These are phyloP conservation scores for Gossypium sturtianum DNA, from an alignment of 345 rosid species.

Conservation along the genomic window DNA sequence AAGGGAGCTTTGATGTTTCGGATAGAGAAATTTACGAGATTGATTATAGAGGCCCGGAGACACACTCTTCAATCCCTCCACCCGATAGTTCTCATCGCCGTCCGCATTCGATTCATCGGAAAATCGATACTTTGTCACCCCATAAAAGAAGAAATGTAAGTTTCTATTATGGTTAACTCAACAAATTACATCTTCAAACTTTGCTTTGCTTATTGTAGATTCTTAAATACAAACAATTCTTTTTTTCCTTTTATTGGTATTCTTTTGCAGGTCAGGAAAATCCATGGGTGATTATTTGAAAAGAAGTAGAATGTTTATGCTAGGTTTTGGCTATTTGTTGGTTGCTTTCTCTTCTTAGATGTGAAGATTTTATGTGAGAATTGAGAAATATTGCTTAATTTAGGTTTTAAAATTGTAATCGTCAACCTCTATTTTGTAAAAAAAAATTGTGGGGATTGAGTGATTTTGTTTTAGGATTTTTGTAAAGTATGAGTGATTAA, in stretches of 20 bases:
- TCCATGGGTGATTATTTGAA: conserved; percentile 1
- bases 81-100: background rate
- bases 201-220: background rate
- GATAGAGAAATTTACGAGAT: conserved; percentile 23
- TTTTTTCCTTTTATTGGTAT: background rate
- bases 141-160: conserved; percentile 6
- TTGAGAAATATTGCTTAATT: background rate
- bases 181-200: background rate
- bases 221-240: background rate
- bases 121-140: too few relatives aligned
- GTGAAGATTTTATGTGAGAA: background rate
- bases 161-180: background rate
- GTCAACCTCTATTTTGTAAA: background rate
- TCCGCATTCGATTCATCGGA: background rate
- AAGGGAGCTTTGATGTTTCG: background rate
- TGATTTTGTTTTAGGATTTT: background rate
- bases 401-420: background rate
- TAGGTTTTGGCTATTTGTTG: background rate
- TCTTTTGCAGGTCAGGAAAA: conserved; percentile 8
- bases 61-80: conserved; percentile 21
- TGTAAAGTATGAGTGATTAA: background rate
- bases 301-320: background rate
- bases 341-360: background rate
- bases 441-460: background rate
- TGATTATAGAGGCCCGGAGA: conserved; percentile 32